phyloP scores from a whole-genome alignment of 768 basidiomycete species.

The Boletus fagicola region DNA sequence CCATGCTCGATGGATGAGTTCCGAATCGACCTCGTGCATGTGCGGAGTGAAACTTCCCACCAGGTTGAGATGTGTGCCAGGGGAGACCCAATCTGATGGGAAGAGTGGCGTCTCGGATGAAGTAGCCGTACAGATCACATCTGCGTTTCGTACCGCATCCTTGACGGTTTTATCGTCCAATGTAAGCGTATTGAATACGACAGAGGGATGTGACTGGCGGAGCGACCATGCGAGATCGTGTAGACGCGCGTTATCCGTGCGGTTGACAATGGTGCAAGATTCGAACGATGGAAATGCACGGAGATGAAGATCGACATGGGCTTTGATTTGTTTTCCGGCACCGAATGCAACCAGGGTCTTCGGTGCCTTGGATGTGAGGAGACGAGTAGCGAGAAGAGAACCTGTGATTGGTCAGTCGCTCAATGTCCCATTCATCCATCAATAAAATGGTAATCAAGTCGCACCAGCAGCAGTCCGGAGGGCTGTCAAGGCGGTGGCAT shows the following conservation, averaged over 20 bases:
- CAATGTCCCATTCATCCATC: neutral
- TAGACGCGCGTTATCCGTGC: slow-evolving; percentile 52
- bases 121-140: slow-evolving; percentile 73
- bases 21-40: slow-evolving; percentile 74
- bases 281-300: slow-evolving; percentile 53
- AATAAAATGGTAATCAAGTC: neutral
- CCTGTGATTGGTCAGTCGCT: slow-evolving; percentile 39
- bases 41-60: slow-evolving; percentile 79
- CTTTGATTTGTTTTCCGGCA: slow-evolving; percentile 66
- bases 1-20: slow-evolving; percentile 54
- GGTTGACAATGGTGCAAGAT: slow-evolving; percentile 61
- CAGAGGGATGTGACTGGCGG: slow-evolving; percentile 26
- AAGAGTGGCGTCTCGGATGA: slow-evolving; percentile 71
- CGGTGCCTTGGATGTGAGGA: slow-evolving; percentile 47
- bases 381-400: slow-evolving; percentile 61
- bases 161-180: slow-evolving; percentile 10
- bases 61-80: slow-evolving; percentile 68
- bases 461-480: slow-evolving; percentile 79
- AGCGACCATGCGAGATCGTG: slow-evolving; percentile 35
- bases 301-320: slow-evolving; percentile 63
- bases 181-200: slow-evolving; percentile 13
- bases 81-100: slow-evolving; percentile 57
- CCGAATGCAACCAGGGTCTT: slow-evolving; percentile 61
- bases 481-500: slow-evolving; percentile 75
- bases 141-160: slow-evolving; percentile 16